phyloP scores from a whole-genome alignment of 345 rosid species.

The Xanthoceras sorbifolium region DNA sequence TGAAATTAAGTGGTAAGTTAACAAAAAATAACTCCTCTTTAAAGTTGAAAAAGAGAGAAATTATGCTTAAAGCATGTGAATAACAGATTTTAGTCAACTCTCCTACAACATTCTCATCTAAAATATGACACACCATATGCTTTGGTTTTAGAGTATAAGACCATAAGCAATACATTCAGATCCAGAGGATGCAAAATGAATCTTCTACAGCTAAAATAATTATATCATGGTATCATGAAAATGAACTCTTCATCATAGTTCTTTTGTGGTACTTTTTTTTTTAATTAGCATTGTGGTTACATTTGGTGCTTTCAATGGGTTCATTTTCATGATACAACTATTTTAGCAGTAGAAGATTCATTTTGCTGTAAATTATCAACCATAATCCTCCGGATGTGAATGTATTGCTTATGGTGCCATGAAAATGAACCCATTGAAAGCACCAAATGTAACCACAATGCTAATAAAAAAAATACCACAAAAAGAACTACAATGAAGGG shows the following conservation, averaged over 20 bases:
- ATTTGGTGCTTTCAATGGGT: no score
- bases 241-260: no score
- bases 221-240: not conserved
- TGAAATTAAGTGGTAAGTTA: not conserved
- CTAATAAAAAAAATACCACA: not conserved
- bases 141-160: not conserved
- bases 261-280: no score
- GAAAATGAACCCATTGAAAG: not conserved
- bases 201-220: not conserved
- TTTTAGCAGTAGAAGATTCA: no score
- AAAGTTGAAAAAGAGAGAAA: not conserved
- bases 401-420: no score
- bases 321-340: no score
- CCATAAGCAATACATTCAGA: not conserved
- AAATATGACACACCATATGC: not conserved
- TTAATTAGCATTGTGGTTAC: no score
- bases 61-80: not conserved
- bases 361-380: no score
- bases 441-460: not conserved
- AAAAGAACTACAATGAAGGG: not conserved
- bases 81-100: not conserved
- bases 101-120: not conserved
- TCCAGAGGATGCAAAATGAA: not conserved
- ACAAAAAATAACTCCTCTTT: not conserved
- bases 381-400: no score